Evolutionary conservation across 371 early-diverging fungal genomes (phyloP).

Genomic region (Smittium mucronatum): DNA sequence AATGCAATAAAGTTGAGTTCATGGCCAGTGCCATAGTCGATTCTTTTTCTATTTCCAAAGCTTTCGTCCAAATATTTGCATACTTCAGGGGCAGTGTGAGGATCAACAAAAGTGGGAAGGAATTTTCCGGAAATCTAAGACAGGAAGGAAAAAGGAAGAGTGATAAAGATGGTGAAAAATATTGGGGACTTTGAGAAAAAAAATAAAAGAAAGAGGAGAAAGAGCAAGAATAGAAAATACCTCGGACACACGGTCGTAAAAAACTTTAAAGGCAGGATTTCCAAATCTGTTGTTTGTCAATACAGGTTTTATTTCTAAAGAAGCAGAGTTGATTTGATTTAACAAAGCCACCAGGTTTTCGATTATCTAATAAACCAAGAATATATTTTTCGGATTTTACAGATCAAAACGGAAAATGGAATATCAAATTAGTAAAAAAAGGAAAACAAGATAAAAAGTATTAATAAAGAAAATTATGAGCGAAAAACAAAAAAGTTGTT

Average conservation of each 20-base stretch:
- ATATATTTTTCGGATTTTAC: conserved; percentile 17
- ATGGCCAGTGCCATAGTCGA: conserved; percentile 99
- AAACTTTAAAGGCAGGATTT: conserved; percentile 78
- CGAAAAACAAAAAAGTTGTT: too few relatives aligned
- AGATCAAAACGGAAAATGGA: not conserved
- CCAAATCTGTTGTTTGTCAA: conserved; percentile 76
- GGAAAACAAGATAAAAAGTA: not conserved
- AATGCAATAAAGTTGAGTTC: conserved; percentile 94
- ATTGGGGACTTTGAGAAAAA: not conserved
- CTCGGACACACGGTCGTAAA: conserved; percentile 48
- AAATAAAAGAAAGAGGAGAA: not conserved
- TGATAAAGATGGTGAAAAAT: not conserved
- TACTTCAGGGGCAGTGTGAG: conserved; percentile 53
- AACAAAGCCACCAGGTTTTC: conserved; percentile 45
- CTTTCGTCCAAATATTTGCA: conserved; percentile 66
- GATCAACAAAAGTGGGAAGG: conserved; percentile 23
- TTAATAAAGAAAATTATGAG: too few relatives aligned
- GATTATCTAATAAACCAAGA: conserved; percentile 26
- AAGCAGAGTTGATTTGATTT: conserved; percentile 43
- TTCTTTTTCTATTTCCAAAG: conserved; percentile 91
- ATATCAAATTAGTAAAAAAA: not conserved
- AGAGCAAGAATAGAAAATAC: conserved; percentile 31
- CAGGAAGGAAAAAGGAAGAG: not conserved
- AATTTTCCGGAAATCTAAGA: conserved; percentile 6
- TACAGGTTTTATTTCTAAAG: conserved; percentile 59